Evolutionary conservation across 2,329 filamentous ascomycete genomes (phyloP), one percentile per base, ranked within the genome.

Genomic region (Talaromyces sp.): DNA sequence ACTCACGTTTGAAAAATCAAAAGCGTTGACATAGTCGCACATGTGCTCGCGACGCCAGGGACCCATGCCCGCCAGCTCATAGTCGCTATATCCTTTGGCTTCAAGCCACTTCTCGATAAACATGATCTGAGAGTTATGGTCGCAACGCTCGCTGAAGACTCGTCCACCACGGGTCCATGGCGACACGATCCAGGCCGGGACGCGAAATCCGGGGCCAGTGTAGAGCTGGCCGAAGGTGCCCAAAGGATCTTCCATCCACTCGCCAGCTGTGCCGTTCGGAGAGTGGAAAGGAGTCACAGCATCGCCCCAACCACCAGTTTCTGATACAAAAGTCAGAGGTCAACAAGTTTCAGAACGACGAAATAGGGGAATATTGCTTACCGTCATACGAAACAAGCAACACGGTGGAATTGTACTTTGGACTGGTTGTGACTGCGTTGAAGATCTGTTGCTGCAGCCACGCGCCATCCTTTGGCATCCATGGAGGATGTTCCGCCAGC

Each of bases 141-240:
- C 82, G 5, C 78, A 75, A 50, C 80, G 79, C 65, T 84, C 81
- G 0, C 80, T 82, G 62, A 81, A 83, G 2, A 84, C 80, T 24
- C 80, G 77, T 9, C 78, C 79, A 11, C 80, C 79, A 14, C 81
- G 79, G 0, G 81, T 84, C 76, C 80, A 84, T 0, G 82, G 82
- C 0, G 82, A 84, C 58, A 84, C 75, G 68, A 84, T 82, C 64
- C 81, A 80, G 62, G 84, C 81, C 0, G 82, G 82, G 2, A 84
- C 72, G 8, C 82, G 80, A 66, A 82, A 79, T 29, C 77, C 74
- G 41, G 79, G 78, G 4, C 79, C 79, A 12, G 72, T 73, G 59
- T 74, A 78, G 21, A 77, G 71, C 21, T 79, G 65, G n/a, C 77
- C 77, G 57, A 77, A 76, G 1, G 69, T 35, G 8, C 71, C 73